Percentiles rank a stretch among this genome's conserved stretches.
Conservation (phyloP, 1,284 basidiomycete genomes). For the Ceratobasidium sp. region DNA sequence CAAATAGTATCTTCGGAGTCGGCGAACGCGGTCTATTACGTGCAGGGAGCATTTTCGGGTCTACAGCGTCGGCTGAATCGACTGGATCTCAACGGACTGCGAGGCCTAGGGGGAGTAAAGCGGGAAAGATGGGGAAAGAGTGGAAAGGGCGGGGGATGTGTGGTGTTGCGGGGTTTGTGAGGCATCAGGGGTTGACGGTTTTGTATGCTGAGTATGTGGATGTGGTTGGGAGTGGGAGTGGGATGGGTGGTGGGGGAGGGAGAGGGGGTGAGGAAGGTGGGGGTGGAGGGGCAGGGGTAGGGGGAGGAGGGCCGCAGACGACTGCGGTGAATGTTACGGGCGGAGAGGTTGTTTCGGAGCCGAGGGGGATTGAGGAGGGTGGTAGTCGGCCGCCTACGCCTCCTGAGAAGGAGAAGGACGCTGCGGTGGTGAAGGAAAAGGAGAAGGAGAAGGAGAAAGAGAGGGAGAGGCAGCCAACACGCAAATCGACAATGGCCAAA, state of each 20-base stretch:
- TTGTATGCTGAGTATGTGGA: conserved; percentile 67
- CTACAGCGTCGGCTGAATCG: neutral
- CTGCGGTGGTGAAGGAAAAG: conserved; percentile 19
- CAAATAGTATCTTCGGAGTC: conserved; percentile 41
- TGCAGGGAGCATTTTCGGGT: conserved; percentile 29
- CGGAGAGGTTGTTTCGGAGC: conserved; percentile 52
- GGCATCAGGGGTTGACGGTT: conserved; percentile 71
- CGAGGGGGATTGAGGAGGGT: conserved; percentile 45
- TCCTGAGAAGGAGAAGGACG: neutral
- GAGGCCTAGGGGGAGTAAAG: conserved; percentile 45
- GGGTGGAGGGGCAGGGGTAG: too few relatives aligned
- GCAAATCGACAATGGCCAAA: neutral
- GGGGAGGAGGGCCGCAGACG: conserved; percentile 48
- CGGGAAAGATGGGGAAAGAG: conserved; percentile 65
- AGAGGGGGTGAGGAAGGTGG: too few relatives aligned
- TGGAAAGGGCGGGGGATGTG: conserved; percentile 45
- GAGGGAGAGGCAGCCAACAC: neutral
- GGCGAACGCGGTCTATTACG: conserved; percentile 30
- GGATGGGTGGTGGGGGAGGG: too few relatives aligned
- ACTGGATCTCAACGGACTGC: neutral
- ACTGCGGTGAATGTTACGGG: conserved; percentile 35
- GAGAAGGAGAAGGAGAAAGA: conserved; percentile 31
- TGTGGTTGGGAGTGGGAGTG: neutral
- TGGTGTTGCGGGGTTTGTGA: conserved; percentile 64
- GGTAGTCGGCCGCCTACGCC: conserved; percentile 46